Evolutionary conservation across 768 basidiomycete genomes (phyloP), one percentile per base, ranked within the genome.

Genomic region (Chlorophyllum brunneum): DNA sequence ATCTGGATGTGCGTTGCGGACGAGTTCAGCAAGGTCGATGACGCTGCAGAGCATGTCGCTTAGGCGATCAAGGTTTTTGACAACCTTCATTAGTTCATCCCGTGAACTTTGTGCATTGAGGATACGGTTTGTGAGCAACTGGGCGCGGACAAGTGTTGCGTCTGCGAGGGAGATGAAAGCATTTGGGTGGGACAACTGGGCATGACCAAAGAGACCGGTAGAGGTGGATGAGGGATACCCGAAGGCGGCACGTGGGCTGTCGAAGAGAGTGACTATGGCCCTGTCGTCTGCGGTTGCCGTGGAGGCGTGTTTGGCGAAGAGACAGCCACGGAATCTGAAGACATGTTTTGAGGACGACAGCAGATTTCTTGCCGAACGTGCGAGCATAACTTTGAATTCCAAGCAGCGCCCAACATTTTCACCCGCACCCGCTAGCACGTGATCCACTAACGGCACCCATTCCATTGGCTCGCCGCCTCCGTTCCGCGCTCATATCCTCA

Each of bases 11-110:
- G 92, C 86, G 64, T 95, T 95, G 56, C 95, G 81, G 24, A 99
- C 78, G 44, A 97, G 79, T 67, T 99, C 97, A 46, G 93, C 90
- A 54, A 98, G 81, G 70, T 99, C 97, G 56, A 98, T 98, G 55
- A 99, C 93, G 9, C 91, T 86, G 61, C 97, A 99, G 2, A 99
- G 73, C 68, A 95, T 77, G 73, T 99, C 95, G 65, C 95, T 98
- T 59, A 99, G 82, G 56, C 95, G 77, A 73, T 99, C 97, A 55
- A 99, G 71, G 66, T 95, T 97, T 76, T 98, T 98, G 55, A 98
- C 91, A 8, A 92, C 92, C 68, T 85, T 81, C 55, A 85, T 73
- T 42, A 95, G 74, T 66, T 95, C 94, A 46, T 75, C 69, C 31
- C 82, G 77, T 3, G 88, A 86, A 61, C 87, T 76, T 62, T 81